Base-by-base conservation (phyloP, 2,329 filamentous ascomycete species). In the Botryotinia calthae region DNA sequence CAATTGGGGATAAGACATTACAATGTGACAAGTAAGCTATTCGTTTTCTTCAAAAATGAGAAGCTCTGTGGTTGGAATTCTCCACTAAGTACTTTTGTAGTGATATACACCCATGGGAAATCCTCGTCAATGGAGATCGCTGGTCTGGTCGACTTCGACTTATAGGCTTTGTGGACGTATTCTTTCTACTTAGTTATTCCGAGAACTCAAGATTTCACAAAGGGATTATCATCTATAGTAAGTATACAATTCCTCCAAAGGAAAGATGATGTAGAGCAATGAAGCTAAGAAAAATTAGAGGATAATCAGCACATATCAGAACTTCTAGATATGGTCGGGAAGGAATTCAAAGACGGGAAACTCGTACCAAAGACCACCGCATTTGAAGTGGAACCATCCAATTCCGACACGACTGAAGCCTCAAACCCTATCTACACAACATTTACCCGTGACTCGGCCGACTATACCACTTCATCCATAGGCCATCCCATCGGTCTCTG, bases 31-130 rank as follows among this genome's bases (percentile, higher is more conserved):
- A 77, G 80, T 81, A 75, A 4, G 70, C 68, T 40, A 18, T 48
- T 72, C 2, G n/a, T 22, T 31, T 28, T 12, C 40, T 42, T n/a
- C 18, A 10, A 16, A 37, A 63, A 20, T 12, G 14, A 31, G 7
- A 6, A 9, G 28, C 6, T 28, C 8, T 9, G 12, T 44, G 3
- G 0, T 63, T 4, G 40, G n/a, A 63, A 22, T 58, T n/a, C 9
- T 34, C 25, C 28, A 56, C 51, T 54, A 51, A 63, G 16, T 25
- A 37, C 51, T 5, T 28, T 2, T 69, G 73, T 63, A 81, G 79
- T 67, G 79, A 81, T 65, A 79, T 82, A 63, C 79, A 82, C 71
- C 80, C 80, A 2, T 81, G 80, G 80, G 80, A 81, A n/a, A 78
- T 81, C 40, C 73, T 78, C 37, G 77, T 82, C 63, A 79, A 82